phyloP scores from a whole-genome alignment of 768 basidiomycete genomes.

The Collybiopsis confluens region DNA sequence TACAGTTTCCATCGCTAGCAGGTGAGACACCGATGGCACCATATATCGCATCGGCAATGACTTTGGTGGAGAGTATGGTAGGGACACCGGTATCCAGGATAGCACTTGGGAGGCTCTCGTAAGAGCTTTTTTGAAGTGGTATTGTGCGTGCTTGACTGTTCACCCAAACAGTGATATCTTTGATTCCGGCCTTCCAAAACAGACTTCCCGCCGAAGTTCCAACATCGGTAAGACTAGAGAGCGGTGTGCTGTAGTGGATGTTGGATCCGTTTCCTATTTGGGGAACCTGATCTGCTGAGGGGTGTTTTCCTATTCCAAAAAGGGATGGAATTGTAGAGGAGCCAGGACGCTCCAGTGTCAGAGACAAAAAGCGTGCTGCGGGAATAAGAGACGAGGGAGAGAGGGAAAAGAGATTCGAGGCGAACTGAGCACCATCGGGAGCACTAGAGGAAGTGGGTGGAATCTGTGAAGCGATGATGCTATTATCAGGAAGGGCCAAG shows the following conservation, averaged over 20 bases:
- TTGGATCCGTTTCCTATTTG: slow-evolving; percentile 3
- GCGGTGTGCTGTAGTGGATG: slow-evolving; percentile 3
- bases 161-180: slow-evolving; percentile 36
- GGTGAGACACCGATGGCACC: slow-evolving; percentile 66
- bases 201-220: slow-evolving; percentile 34
- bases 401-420: slow-evolving; percentile 70
- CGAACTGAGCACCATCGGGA: slow-evolving; percentile 62
- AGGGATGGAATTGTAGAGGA: slow-evolving; percentile 49
- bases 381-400: slow-evolving; percentile 52
- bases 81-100: slow-evolving; percentile 75
- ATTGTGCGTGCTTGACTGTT: slow-evolving; percentile 29
- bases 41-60: slow-evolving; percentile 72
- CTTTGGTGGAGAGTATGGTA: slow-evolving; percentile 53
- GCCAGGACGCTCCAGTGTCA: slow-evolving; percentile 67
- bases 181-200: slow-evolving; percentile 54
- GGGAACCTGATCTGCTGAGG: slow-evolving; percentile 19
- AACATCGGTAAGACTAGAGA: slow-evolving; percentile 18
- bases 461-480: slow-evolving; percentile 53
- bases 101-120: slow-evolving; percentile 49
- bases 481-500: slow-evolving; percentile 69
- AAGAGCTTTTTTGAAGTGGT: slow-evolving; percentile 20
- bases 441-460: slow-evolving; percentile 43
- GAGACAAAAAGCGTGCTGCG: slow-evolving; percentile 57
- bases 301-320: slow-evolving; percentile 70
- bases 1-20: slow-evolving; percentile 59